A percentile compares a stretch with the other conserved stretches of the same genome.
Evolutionary conservation across 2,329 filamentous ascomycete genomes (phyloP).

Genomic region (Knoxdaviesia capensis): DNA sequence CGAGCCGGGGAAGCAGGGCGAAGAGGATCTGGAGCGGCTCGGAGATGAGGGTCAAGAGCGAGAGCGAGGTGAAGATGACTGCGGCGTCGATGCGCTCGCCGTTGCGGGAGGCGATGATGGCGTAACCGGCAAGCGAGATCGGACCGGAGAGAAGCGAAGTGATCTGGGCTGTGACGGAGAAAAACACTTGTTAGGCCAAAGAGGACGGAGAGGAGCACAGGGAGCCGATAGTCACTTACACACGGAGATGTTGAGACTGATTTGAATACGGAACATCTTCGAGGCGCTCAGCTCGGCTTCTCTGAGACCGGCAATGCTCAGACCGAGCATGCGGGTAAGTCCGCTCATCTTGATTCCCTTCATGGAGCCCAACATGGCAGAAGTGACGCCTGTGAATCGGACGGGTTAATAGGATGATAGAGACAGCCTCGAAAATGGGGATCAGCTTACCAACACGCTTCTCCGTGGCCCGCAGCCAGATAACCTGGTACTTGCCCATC

Average conservation of each 20-base stretch:
- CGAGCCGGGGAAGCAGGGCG: conserved; percentile 12
- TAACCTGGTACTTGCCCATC: conserved; percentile 8
- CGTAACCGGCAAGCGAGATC: no score
- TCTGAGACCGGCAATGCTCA: no score
- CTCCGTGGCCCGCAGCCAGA: conserved; percentile 17
- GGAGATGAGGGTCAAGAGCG: conserved; percentile 15
- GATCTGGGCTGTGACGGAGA: no score
- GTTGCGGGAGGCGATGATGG: neutral
- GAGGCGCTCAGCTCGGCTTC: no score
- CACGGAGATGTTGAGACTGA: no score
- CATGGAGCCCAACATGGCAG: conserved; percentile 13
- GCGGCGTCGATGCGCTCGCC: conserved; percentile 8
- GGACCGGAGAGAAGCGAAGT: no score
- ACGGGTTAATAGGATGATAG: no score
- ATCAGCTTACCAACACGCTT: conserved; percentile 9
- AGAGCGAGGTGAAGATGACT: conserved; percentile 11
- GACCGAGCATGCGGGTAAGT: neutral
- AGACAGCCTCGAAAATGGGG: no score
- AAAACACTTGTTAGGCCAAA: no score
- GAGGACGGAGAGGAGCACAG: no score
- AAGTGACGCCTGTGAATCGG: conserved; percentile 6
- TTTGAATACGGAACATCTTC: no score
- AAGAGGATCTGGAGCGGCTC: conserved; percentile 13
- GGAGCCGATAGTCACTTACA: no score
- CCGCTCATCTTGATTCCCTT: conserved; percentile 12